Evolutionary conservation across 768 basidiomycete genomes (phyloP), one percentile per base, ranked within the genome.

Genomic region (Boletus patriciae): DNA sequence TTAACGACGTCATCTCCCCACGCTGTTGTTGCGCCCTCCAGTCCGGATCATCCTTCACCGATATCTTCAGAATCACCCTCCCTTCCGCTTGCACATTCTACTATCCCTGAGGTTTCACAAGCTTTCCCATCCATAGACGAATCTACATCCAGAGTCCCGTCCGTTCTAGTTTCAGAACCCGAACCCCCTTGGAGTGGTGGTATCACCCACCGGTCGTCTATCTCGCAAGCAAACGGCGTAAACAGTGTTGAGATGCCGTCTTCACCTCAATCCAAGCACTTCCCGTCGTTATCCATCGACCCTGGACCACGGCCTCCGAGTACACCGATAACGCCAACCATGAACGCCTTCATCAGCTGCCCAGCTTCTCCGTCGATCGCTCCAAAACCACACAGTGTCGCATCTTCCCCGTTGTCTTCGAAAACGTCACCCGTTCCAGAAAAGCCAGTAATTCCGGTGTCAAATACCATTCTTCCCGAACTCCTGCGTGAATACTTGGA

Each of bases 51-150:
- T 34, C 86, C 90, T 5, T 90, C 90, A 1, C 90, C 89, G 4
- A 77, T 81, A 2, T 85, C 88, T 9, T 86, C 87, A 2, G 78
- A 83, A 16, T 84, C 87, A 15, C 84, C 87, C 3, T 86, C 85
- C 11, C 84, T 85, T 5, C 80, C 72, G 33, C 67, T 69, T 56
- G 62, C 67, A 37, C 75, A 69, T 54, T 57, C 70, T 10, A 76
- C 78, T 38, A 59, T 85, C n/a, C 74, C 80, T 9, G 84, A 83
- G 34, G 89, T 90, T 63, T 72, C 80, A 6, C 80, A 82, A 47
- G 70, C 80, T n/a, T 92, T 92, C 59, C 90, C 90, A 0, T 81
- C 89, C 10, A 88, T 92, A 62, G 83, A 90, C 58, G 84, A 85
- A 66, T 72, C 76, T 52, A 68, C 70, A 8, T 75, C 82, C 60